Conservation (phyloP, 2,329 filamentous ascomycete genomes). For the Chalaropsis ovoidea region DNA sequence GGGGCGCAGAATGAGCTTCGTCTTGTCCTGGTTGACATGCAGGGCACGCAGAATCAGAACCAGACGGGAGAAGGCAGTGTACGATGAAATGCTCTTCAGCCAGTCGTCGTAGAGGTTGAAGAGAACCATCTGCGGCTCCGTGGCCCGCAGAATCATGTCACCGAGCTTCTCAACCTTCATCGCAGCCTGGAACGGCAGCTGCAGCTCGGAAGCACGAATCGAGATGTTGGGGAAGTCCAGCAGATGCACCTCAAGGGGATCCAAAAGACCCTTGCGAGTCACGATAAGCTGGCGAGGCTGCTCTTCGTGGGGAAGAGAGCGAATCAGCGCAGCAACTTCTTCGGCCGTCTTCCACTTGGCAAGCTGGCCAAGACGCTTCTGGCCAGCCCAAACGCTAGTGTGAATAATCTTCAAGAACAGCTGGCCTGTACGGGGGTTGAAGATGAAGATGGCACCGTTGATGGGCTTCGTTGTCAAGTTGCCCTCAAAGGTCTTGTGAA, state of each 20-base stretch:
- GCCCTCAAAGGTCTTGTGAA: conserved; percentile 98
- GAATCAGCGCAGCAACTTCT: conserved; percentile 95
- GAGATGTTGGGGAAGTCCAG: conserved; percentile 99
- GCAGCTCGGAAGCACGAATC: conserved; percentile 90
- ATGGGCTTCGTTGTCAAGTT: conserved; percentile 99
- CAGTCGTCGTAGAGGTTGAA: conserved; percentile 99
- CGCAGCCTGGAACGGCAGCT: conserved; percentile 95
- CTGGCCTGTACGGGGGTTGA: conserved; percentile 97
- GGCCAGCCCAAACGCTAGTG: conserved; percentile 96
- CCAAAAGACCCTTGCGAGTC: conserved; percentile 89
- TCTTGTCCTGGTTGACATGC: conserved; percentile 97
- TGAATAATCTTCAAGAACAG: conserved; percentile 99
- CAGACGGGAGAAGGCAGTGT: conserved; percentile 93
- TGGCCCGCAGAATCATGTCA: conserved; percentile 96
- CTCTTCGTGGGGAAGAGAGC: conserved; percentile 91
- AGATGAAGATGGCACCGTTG: conserved; percentile 99
- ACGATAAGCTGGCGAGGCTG: conserved; percentile 98
- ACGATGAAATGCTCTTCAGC: conserved; percentile 96
- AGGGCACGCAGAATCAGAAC: conserved; percentile 87
- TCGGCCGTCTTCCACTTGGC: conserved; percentile 99
- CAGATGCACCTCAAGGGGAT: conserved; percentile 92
- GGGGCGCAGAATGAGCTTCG: conserved; percentile 84
- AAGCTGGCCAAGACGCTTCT: conserved; percentile 95
- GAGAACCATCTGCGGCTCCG: conserved; percentile 98
- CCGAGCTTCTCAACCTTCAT: conserved; percentile 99